Conservation (phyloP, 2,329 filamentous ascomycete species). For the Golovinomyces cichoracearum region DNA sequence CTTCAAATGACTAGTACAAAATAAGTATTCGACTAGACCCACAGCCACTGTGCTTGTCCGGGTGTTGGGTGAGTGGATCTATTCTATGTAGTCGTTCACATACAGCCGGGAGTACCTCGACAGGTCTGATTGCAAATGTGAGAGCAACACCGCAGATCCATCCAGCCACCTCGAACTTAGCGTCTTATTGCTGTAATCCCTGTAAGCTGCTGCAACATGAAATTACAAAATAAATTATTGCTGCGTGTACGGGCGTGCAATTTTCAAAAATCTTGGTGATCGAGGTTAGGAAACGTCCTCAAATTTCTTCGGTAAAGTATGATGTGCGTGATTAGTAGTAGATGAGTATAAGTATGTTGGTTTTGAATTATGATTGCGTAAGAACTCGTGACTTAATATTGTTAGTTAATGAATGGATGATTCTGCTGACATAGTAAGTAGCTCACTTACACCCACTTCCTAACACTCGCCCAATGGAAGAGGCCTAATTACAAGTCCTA, state of each 20-base stretch:
- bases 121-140: not conserved
- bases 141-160: not conserved
- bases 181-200: not conserved
- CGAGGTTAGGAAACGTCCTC: no score
- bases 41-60: not conserved
- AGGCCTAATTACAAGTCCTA: no score
- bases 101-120: not conserved
- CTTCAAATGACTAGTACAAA: not conserved
- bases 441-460: no score
- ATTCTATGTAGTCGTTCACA: not conserved
- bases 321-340: no score
- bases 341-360: not conserved
- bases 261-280: not conserved
- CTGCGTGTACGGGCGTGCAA: not conserved
- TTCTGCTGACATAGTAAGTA: no score
- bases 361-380: not conserved
- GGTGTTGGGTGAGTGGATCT: not conserved
- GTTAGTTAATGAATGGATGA: no score
- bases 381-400: no score
- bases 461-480: no score
- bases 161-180: not conserved
- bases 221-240: not conserved
- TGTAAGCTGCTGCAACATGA: not conserved
- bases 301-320: not conserved
- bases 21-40: not conserved